Evolutionary conservation across 1,284 basidiomycete species (phyloP).

Genomic region (Veloboletus limbatus): DNA sequence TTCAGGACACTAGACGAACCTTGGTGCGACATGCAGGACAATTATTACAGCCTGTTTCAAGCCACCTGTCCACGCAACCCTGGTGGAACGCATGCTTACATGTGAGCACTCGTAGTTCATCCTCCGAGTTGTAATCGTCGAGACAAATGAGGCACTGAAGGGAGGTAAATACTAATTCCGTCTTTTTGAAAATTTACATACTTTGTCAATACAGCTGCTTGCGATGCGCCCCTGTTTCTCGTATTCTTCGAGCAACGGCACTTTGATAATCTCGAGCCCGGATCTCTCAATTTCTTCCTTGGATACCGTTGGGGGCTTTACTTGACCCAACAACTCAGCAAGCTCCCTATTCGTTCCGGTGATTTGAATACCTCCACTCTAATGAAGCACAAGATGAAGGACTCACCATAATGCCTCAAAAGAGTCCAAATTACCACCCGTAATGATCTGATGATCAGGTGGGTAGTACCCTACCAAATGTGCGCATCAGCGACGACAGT

Average conservation of each 20-base stretch:
- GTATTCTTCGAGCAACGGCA: slow-evolving; percentile 48
- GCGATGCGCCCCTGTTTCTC: slow-evolving; percentile 62
- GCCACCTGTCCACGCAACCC: slow-evolving; percentile 84
- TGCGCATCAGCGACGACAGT: slow-evolving; percentile 7
- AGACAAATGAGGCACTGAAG: slow-evolving; percentile 76
- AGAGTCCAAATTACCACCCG: slow-evolving; percentile 71
- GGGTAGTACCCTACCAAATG: slow-evolving; percentile 72
- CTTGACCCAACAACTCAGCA: slow-evolving; percentile 73
- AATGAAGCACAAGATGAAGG: slow-evolving; percentile 1
- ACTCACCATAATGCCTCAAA: slow-evolving; percentile 74
- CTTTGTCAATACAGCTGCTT: slow-evolving; percentile 74
- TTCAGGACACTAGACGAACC: slow-evolving; percentile 38
- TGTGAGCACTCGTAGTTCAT: slow-evolving; percentile 73
- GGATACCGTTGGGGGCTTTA: slow-evolving; percentile 75
- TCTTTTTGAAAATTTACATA: slow-evolving; percentile 37
- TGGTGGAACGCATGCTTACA: slow-evolving; percentile 88
- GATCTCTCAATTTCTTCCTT: slow-evolving; percentile 81
- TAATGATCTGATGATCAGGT: slow-evolving; percentile 79
- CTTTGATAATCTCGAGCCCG: slow-evolving; percentile 70
- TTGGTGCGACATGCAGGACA: slow-evolving; percentile 85
- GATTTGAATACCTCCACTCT: slow-evolving; percentile 1
- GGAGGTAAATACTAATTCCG: not conserved
- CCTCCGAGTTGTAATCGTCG: slow-evolving; percentile 73
- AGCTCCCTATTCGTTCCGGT: slow-evolving; percentile 52
- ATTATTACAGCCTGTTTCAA: slow-evolving; percentile 81